These are phyloP conservation scores for Trichoderma koningii DNA, from an alignment of 2,329 filamentous ascomycete species.

Conservation along the genomic window DNA sequence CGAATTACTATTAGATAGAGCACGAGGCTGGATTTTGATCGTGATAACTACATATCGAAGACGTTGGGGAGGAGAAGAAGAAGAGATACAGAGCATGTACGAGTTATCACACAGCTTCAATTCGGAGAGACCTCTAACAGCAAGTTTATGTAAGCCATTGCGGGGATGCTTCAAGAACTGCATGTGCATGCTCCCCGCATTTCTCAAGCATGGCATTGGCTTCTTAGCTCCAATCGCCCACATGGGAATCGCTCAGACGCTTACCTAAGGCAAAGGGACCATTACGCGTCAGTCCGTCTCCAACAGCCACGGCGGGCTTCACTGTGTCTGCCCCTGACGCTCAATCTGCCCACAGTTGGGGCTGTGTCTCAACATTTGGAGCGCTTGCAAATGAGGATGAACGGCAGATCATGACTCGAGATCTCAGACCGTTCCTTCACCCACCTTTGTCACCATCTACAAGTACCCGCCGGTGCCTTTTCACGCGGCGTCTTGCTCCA, in stretches of 20 bases:
- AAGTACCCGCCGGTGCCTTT: no score
- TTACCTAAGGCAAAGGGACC: conserved; percentile 3
- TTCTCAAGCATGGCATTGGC: conserved; percentile 3
- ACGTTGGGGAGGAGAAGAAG: no score
- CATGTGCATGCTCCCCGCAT: conserved; percentile 10
- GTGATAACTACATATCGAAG: no score
- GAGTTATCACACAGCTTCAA: no score
- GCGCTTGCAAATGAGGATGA: neutral
- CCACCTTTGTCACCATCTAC: no score
- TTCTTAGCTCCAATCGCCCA: neutral
- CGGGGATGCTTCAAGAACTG: neutral
- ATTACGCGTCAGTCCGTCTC: neutral
- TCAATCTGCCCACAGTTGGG: no score
- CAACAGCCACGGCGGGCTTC: neutral
- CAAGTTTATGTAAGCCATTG: no score
- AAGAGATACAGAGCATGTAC: no score
- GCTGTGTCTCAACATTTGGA: neutral
- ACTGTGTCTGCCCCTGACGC: neutral
- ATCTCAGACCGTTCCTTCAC: no score
- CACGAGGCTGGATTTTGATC: no score
- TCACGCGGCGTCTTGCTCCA: no score
- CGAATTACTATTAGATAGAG: neutral
- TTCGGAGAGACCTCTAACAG: no score
- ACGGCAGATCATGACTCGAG: neutral
- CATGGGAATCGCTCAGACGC: neutral